phyloP scores from a whole-genome alignment of 2,329 filamentous ascomycete genomes.

The Alternaria gaisen region DNA sequence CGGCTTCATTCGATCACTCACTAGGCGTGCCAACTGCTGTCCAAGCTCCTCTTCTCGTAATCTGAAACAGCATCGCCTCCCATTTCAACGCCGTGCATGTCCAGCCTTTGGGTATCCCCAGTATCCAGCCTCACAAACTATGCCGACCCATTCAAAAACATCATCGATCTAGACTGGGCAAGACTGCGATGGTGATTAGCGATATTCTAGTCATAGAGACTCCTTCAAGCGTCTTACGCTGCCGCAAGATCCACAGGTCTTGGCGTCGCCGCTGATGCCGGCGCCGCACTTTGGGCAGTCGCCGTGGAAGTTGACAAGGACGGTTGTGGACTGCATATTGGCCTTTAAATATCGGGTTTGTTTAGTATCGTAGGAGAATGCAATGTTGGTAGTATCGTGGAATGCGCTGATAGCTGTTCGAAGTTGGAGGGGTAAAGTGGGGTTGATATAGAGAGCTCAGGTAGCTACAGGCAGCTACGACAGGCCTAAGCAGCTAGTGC shows the following conservation, averaged over 20 bases:
- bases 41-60: background rate
- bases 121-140: slow-evolving; percentile 6
- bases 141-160: background rate
- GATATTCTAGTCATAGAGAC: background rate
- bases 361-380: background rate
- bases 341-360: background rate
- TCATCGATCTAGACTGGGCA: slow-evolving; percentile 34
- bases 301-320: slow-evolving; percentile 46
- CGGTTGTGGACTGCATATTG: slow-evolving; percentile 40
- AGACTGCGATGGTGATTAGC: slow-evolving; percentile 18
- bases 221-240: slow-evolving; percentile 29
- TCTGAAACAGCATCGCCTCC: background rate
- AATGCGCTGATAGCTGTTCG: slow-evolving; percentile 21
- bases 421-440: slow-evolving; percentile 45
- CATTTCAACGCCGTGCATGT: background rate
- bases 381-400: background rate
- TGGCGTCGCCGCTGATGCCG: slow-evolving; percentile 38
- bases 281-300: slow-evolving; percentile 53
- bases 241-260: slow-evolving; percentile 52
- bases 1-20: slow-evolving; percentile 1
- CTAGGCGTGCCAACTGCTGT: background rate
- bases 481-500: slow-evolving; percentile 34
- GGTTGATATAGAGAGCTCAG: slow-evolving; percentile 43
- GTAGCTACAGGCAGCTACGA: slow-evolving; percentile 25
- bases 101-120: background rate